phyloP scores from a whole-genome alignment of 2,329 filamentous ascomycete species.

The Fusarium xylarioides region DNA sequence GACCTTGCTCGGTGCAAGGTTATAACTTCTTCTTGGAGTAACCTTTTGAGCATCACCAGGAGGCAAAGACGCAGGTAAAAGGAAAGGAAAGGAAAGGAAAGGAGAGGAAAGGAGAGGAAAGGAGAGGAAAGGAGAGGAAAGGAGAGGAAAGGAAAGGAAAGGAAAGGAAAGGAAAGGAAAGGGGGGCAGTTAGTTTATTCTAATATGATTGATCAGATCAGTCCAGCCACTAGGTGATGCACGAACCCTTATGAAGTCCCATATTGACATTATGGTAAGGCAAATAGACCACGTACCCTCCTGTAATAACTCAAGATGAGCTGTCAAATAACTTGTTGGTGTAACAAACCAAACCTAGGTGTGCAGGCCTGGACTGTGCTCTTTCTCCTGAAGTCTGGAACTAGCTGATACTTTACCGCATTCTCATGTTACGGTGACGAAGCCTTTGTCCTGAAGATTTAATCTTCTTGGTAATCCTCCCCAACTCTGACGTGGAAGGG shows the following conservation, averaged over 20 bases:
- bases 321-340: neutral
- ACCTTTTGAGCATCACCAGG: neutral
- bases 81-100: neutral
- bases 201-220: neutral
- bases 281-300: neutral
- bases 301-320: neutral
- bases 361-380: neutral
- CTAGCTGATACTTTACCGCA: neutral
- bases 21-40: neutral
- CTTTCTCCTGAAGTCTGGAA: neutral
- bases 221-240: neutral
- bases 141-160: too few relatives aligned
- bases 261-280: neutral
- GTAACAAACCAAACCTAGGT: neutral
- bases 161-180: neutral
- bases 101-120: neutral
- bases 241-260: neutral
- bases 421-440: neutral
- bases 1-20: neutral
- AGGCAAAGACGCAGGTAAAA: neutral
- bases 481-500: neutral
- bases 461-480: neutral
- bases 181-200: neutral
- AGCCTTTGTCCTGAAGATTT: neutral
- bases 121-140: too few relatives aligned